phyloP scores from a whole-genome alignment of 768 basidiomycete species.

The Lactifluus rugatus region DNA sequence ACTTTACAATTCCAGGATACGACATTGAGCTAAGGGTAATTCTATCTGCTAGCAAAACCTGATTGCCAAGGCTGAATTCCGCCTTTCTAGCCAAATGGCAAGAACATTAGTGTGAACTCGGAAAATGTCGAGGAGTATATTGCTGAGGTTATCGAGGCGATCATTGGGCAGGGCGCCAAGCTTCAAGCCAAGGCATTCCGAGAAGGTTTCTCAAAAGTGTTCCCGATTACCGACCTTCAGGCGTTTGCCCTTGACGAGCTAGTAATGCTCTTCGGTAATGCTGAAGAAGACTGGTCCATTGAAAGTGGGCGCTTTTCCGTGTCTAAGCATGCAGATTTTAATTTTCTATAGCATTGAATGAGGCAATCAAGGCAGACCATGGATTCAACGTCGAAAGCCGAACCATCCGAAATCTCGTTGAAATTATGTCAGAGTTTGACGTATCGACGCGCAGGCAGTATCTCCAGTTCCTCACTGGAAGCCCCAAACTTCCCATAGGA shows the following conservation, averaged over 20 bases:
- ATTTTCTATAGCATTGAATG: conserved; percentile 57
- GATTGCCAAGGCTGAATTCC: conserved; percentile 1
- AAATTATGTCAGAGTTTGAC: conserved; percentile 79
- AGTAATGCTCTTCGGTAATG: conserved; percentile 92
- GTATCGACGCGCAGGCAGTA: conserved; percentile 67
- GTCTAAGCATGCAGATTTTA: not conserved
- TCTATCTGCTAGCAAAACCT: not conserved
- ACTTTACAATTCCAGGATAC: conserved; percentile 96
- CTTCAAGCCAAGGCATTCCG: conserved; percentile 85
- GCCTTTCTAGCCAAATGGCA: conserved; percentile 56
- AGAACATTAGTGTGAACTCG: conserved; percentile 69
- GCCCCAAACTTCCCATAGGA: conserved; percentile 92
- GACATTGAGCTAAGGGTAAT: conserved; percentile 78
- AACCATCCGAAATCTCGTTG: conserved; percentile 79
- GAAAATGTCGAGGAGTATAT: conserved; percentile 89
- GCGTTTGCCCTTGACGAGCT: conserved; percentile 93
- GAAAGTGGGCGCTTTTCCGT: conserved; percentile 57
- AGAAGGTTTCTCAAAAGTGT: conserved; percentile 93
- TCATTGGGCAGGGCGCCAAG: conserved; percentile 70
- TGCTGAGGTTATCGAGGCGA: conserved; percentile 74
- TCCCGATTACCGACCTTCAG: conserved; percentile 82
- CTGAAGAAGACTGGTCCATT: conserved; percentile 93
- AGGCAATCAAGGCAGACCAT: conserved; percentile 93
- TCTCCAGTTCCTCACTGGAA: conserved; percentile 95
- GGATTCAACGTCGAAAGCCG: conserved; percentile 95